These are phyloP conservation scores for Salix exigua DNA, from an alignment of 345 rosid species.

Conservation along the genomic window DNA sequence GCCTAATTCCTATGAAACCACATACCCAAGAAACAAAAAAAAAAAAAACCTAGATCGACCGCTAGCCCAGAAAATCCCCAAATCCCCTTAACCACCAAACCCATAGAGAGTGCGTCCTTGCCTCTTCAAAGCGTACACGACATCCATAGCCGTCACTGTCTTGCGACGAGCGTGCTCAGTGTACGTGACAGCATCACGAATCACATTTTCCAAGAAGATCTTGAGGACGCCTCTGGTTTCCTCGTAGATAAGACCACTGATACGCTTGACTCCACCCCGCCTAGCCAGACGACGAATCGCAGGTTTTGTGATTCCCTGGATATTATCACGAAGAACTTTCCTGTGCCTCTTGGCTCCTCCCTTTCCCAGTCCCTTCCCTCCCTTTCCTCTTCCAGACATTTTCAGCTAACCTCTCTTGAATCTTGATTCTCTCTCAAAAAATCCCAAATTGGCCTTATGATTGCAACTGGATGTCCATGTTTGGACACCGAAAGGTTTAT, in stretches of 20 bases:
- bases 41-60: too few species aligned
- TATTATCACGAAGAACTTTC: slow-evolving; percentile 55
- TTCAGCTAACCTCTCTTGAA: neutral
- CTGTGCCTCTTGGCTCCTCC: slow-evolving; percentile 59
- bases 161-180: slow-evolving; percentile 59
- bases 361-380: slow-evolving; percentile 59
- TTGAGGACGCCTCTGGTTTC: slow-evolving; percentile 53
- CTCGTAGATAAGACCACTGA: slow-evolving; percentile 55
- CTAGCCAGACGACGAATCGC: slow-evolving; percentile 46
- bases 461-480: too few species aligned
- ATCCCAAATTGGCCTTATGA: too few species aligned
- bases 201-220: slow-evolving; percentile 55
- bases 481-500: too few species aligned
- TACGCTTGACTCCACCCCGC: slow-evolving; percentile 58
- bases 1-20: too few species aligned
- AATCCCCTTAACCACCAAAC: slow-evolving; percentile 38
- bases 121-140: slow-evolving; percentile 54
- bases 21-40: too few species aligned
- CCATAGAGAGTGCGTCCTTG: slow-evolving; percentile 62
- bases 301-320: slow-evolving; percentile 43
- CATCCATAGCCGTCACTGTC: slow-evolving; percentile 67
- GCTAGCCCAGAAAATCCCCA: too few species aligned
- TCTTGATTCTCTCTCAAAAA: too few species aligned
- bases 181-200: slow-evolving; percentile 52
- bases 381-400: slow-evolving; percentile 63